phyloP scores from a whole-genome alignment of 106 monocot genomes.

The Allium fistulosum region DNA sequence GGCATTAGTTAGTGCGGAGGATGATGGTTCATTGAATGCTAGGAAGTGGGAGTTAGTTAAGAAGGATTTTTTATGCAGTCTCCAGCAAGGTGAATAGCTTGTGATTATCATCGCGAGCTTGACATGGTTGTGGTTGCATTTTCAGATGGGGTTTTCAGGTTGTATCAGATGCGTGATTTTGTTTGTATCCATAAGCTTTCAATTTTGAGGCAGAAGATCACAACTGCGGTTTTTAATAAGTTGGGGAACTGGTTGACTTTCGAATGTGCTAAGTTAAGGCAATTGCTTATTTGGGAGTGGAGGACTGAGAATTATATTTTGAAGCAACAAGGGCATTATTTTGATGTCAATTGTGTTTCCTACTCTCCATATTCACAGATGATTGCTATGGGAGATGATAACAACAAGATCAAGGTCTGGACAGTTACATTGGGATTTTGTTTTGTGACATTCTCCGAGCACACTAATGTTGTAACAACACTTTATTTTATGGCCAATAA shows the following conservation, averaged over 20 bases:
- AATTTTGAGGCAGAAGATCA: slow-evolving; percentile 92
- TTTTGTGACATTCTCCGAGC: slow-evolving; percentile 96
- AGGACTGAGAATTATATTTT: slow-evolving; percentile 88
- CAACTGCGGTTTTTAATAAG: slow-evolving; percentile 74
- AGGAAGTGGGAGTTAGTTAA: slow-evolving; percentile 70
- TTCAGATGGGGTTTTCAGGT: slow-evolving; percentile 88
- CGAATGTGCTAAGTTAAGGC: slow-evolving; percentile 95
- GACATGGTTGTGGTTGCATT: slow-evolving; percentile 96
- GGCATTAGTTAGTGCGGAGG: slow-evolving; percentile 33
- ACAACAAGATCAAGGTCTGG: slow-evolving; percentile 99
- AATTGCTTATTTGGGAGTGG: slow-evolving; percentile 99
- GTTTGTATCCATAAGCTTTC: slow-evolving; percentile 86
- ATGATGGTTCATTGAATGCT: slow-evolving; percentile 13
- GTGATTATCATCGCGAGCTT: slow-evolving; percentile 89
- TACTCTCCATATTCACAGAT: slow-evolving; percentile 94
- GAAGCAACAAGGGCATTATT: slow-evolving; percentile 98
- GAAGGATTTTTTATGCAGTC: slow-evolving; percentile 94
- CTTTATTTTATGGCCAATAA: slow-evolving; percentile 83
- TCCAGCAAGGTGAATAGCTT: slow-evolving; percentile 61
- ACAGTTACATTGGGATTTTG: slow-evolving; percentile 91
- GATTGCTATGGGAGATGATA: slow-evolving; percentile 96
- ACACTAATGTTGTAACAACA: slow-evolving; percentile 93
- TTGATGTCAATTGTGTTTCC: slow-evolving; percentile 90
- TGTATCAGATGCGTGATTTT: slow-evolving; percentile 99
- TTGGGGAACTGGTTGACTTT: slow-evolving; percentile 86